A percentile compares a stretch with the other conserved stretches of the same genome.
Conservation (phyloP, 1,284 basidiomycete genomes). For the Ganoderma leucocontextum region DNA sequence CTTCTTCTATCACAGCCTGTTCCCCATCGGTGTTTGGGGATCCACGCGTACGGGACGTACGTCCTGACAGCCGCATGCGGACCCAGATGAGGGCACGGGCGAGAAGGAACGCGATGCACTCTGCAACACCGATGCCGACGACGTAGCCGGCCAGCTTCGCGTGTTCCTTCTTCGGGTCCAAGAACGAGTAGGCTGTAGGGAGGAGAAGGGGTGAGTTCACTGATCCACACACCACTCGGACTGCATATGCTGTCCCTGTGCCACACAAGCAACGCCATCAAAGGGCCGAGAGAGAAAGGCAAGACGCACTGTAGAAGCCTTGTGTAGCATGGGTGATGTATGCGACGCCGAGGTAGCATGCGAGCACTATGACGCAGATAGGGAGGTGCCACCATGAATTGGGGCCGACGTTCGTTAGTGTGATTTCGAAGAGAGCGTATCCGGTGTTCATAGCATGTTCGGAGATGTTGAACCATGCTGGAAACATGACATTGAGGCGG, state of each 20-base stretch:
- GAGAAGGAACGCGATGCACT: conserved; percentile 37
- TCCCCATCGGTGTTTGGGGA: conserved; percentile 6
- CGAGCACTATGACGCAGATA: conserved; percentile 58
- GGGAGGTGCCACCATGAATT: conserved; percentile 61
- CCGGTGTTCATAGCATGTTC: conserved; percentile 67
- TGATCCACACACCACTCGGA: neutral
- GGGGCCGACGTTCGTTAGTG: conserved; percentile 59
- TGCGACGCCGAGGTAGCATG: conserved; percentile 67
- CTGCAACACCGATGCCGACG: conserved; percentile 37
- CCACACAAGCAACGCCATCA: neutral
- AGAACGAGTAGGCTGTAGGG: conserved; percentile 53
- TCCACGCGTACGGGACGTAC: neutral
- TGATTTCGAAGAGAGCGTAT: conserved; percentile 66
- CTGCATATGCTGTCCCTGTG: neutral
- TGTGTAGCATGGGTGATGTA: conserved; percentile 69
- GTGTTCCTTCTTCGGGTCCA: conserved; percentile 48
- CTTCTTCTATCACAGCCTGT: conserved; percentile 22
- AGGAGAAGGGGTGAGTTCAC: neutral
- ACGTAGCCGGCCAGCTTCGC: conserved; percentile 55
- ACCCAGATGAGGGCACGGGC: conserved; percentile 31
- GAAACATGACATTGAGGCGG: conserved; percentile 11
- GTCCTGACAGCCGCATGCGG: conserved; percentile 26
- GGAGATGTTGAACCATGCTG: conserved; percentile 69
- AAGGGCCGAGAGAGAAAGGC: neutral
- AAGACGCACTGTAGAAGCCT: conserved; percentile 66